Evolutionary conservation across 1,284 basidiomycete genomes (phyloP), one percentile per base, ranked within the genome.

Genomic region (Boletus mariae): DNA sequence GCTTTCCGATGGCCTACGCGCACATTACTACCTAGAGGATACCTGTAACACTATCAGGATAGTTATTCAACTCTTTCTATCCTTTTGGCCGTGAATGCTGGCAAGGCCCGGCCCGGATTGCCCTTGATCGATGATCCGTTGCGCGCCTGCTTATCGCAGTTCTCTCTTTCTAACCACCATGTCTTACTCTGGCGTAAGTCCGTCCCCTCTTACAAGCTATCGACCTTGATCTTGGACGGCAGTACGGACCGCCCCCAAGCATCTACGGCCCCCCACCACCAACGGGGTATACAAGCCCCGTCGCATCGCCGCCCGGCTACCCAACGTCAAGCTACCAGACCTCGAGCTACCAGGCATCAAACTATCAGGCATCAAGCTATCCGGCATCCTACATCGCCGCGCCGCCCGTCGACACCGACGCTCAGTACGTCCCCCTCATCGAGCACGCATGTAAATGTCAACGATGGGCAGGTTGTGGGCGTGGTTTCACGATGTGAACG

Each of bases 401-500:
- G 10, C 85, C 85, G 17, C 75, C 82, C 12, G 38, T 41, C 38
- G 85, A 84, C 42, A 80, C 84, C 20, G 87, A 90, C 56, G 85
- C 85, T 42, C 80, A 85, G 87, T 89, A 61, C 63, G 82, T 45
- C 28, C 28, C 51, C 35, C n/a, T 35, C 38, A 41, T 9, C 41
- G 20, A 2, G 4, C 13, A 15, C 23, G n/a, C 41, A 15, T 13
- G 1, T 15, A 1, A 26, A 40, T 11, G 9, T 17, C 28, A 20
- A 10, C 23, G 5, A 8, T 15, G n/a, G 6, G n/a, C 23, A 89
- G 87, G 61, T 65, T 90, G 9, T 90, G 87, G 86, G 71, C 60
- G 50, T 89, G 86, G 85, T 92, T 92, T 71, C 61, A 66, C 41
- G 70, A 83, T 12, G 89, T 91, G 29, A 90, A 92, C 67, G 69